These are phyloP conservation scores for Aspergillus affinis DNA, from an alignment of 495 filamentous ascomycete genomes.

Conservation along the genomic window DNA sequence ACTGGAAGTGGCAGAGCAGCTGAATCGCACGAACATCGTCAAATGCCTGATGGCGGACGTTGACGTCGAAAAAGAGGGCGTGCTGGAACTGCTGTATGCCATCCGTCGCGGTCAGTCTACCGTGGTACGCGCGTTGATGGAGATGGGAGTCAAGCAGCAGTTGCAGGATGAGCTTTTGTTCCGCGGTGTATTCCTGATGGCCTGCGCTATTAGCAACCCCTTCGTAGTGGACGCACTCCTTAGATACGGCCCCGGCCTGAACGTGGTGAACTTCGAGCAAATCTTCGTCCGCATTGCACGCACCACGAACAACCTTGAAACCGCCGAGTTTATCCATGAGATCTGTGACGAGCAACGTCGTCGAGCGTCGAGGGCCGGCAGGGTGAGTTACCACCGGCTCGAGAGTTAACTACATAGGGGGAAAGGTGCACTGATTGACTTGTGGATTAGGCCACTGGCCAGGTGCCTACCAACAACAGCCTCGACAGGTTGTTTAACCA, in stretches of 20 bases:
- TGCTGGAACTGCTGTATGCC: conserved; percentile 5
- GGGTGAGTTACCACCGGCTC: not conserved
- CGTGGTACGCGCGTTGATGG: conserved; percentile 11
- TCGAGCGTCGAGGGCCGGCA: not conserved
- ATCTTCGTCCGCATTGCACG: conserved; percentile 3
- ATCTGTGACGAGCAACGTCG: conserved; percentile 1
- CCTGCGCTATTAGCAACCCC: conserved; percentile 5
- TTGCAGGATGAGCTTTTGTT: conserved; percentile 1
- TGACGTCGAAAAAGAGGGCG: conserved; percentile 2
- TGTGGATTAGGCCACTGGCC: not conserved
- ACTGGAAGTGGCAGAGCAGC: conserved; percentile 10
- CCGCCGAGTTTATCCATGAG: not conserved
- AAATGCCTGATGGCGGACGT: conserved; percentile 7
- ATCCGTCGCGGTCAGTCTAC: conserved; percentile 7
- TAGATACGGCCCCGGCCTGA: not conserved
- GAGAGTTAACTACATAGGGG: not conserved
- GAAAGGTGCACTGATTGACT: not conserved
- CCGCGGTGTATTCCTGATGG: conserved; percentile 6
- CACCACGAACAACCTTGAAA: not conserved
- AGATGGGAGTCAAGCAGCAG: conserved; percentile 9
- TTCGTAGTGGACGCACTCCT: conserved; percentile 3
- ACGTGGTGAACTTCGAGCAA: not conserved
- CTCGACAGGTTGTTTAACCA: not conserved
- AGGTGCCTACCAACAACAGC: not conserved
- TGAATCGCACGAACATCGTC: not conserved